These are phyloP conservation scores for Pyrenochaeta sp. DNA, from an alignment of 2,329 filamentous ascomycete species.

Conservation along the genomic window DNA sequence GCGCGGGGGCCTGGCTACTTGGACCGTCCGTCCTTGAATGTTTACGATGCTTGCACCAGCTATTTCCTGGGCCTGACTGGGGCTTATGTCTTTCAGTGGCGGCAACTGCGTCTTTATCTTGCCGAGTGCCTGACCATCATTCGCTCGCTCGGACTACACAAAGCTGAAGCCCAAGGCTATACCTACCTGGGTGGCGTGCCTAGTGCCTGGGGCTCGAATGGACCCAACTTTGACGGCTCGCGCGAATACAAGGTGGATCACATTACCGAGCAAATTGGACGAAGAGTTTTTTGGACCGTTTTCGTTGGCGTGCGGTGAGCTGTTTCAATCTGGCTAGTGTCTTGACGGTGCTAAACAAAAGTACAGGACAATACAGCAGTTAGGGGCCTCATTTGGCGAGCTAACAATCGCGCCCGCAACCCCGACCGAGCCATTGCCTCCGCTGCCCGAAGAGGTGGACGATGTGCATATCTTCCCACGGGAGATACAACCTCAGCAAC, in stretches of 20 bases:
- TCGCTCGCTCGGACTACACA: conserved; percentile 71
- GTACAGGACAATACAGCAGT: conserved; percentile 75
- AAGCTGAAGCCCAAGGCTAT: conserved; percentile 58
- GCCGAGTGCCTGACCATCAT: conserved; percentile 76
- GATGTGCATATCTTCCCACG: conserved; percentile 80
- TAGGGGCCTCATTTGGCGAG: conserved; percentile 76
- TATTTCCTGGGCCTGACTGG: conserved; percentile 76
- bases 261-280: conserved; percentile 63
- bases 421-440: conserved; percentile 77
- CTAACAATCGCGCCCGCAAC: conserved; percentile 80
- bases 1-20: conserved; percentile 69
- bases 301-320: conserved; percentile 75
- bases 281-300: conserved; percentile 80
- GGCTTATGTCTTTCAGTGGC: conserved; percentile 73
- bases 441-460: conserved; percentile 81
- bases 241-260: conserved; percentile 51
- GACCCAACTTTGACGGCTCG: conserved; percentile 46
- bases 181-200: conserved; percentile 48
- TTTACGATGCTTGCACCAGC: conserved; percentile 74
- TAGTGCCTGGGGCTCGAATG: conserved; percentile 44
- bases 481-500: conserved; percentile 74
- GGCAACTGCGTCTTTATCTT: conserved; percentile 73
- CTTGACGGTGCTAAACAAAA: conserved; percentile 12
- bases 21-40: conserved; percentile 62
- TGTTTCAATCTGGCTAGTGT: no score